Percentiles rank a stretch among this genome's conserved stretches.
Conservation (phyloP, 371 early-diverging fungal species). For the Actinomortierella ambigua region DNA sequence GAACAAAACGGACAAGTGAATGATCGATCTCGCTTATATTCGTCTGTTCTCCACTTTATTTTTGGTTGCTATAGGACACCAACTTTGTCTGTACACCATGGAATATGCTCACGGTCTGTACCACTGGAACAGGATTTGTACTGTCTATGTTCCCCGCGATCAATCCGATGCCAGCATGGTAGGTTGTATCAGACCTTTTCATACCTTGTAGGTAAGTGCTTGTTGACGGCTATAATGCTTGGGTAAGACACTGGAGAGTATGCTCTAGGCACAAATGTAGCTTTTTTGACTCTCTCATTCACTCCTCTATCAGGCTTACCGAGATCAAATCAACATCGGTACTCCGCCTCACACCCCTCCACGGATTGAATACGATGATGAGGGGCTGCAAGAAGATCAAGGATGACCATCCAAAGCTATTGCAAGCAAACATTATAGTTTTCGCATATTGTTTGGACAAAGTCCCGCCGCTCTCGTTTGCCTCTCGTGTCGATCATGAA, state of each 20-base stretch:
- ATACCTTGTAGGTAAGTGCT: slow-evolving; percentile 5
- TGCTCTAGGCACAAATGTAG: background rate
- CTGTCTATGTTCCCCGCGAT: slow-evolving; percentile 12
- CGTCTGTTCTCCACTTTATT: background rate
- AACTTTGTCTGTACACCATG: slow-evolving; percentile 17
- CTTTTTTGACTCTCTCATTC: background rate
- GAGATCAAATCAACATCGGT: slow-evolving; percentile 5
- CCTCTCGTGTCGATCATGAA: no score
- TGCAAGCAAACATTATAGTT: slow-evolving; percentile 12
- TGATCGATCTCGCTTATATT: slow-evolving; percentile 1
- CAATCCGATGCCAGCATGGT: slow-evolving; percentile 13
- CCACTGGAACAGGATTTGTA: slow-evolving; percentile 5
- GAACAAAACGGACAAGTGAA: slow-evolving; percentile 8
- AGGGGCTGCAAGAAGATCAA: slow-evolving; percentile 3
- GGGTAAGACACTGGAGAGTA: background rate
- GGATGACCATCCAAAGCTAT: slow-evolving; percentile 14
- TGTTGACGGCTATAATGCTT: background rate
- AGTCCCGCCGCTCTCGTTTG: no score
- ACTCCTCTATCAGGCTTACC: background rate
- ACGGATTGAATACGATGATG: slow-evolving; percentile 13
- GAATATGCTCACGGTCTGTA: slow-evolving; percentile 12
- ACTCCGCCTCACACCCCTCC: slow-evolving; percentile 14
- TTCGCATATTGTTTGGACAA: no score
- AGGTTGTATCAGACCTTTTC: slow-evolving; percentile 8
- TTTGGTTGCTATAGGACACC: slow-evolving; percentile 8